These are phyloP conservation scores for Podospora anserina DNA, from an alignment of 495 filamentous ascomycete species.

Conservation along the genomic window DNA sequence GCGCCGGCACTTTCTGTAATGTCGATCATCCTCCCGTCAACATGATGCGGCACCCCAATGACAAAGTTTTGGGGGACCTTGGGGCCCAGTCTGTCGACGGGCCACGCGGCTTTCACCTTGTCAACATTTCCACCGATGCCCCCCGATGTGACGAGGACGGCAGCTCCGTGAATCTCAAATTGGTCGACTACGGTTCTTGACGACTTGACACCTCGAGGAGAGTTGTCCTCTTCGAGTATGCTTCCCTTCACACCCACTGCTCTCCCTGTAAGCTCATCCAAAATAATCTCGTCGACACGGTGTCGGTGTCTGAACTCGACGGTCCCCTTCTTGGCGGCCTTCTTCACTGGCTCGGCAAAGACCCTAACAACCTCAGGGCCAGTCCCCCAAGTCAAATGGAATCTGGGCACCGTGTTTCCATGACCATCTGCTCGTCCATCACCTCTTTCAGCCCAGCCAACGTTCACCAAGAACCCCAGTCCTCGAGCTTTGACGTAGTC, in stretches of 20 bases:
- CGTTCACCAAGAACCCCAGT: conserved; percentile 42
- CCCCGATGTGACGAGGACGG: conserved; percentile 46
- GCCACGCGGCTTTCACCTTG: conserved; percentile 49
- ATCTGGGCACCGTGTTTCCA: conserved; percentile 51
- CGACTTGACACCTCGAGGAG: conserved; percentile 43
- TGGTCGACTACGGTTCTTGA: conserved; percentile 37
- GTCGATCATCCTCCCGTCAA: conserved; percentile 52
- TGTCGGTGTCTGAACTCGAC: conserved; percentile 51
- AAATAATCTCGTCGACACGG: conserved; percentile 45
- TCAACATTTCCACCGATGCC: conserved; percentile 53
- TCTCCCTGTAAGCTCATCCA: conserved; percentile 44
- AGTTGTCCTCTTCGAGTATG: conserved; percentile 43
- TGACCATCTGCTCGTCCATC: conserved; percentile 48
- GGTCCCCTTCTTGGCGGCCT: conserved; percentile 43
- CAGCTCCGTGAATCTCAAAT: conserved; percentile 46
- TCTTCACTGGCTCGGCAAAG: conserved; percentile 48
- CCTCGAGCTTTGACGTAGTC: conserved; percentile 46
- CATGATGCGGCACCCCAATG: conserved; percentile 50
- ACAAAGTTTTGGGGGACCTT: conserved; percentile 48
- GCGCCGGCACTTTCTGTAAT: conserved; percentile 47
- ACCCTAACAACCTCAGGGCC: conserved; percentile 51
- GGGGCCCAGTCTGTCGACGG: conserved; percentile 45
- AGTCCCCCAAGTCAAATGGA: conserved; percentile 52
- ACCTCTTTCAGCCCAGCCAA: conserved; percentile 53
- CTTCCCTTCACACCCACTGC: conserved; percentile 46